Percentiles rank a stretch among this genome's conserved stretches.
These are phyloP conservation scores for Bombardia bombarda DNA, from an alignment of 495 filamentous ascomycete species.

Conservation along the genomic window DNA sequence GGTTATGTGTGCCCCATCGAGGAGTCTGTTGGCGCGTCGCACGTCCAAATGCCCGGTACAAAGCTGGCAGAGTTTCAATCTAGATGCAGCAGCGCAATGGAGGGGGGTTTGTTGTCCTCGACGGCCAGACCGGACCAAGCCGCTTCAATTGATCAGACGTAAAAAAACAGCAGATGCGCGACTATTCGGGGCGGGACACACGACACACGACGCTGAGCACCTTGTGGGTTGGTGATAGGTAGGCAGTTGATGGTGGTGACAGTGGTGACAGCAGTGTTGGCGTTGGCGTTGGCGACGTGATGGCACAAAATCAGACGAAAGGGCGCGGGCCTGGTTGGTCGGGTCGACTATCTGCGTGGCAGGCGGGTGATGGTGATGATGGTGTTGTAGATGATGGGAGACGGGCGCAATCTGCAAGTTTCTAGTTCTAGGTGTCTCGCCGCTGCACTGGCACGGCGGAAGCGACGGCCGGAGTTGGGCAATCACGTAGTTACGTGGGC, in stretches of 20 bases:
- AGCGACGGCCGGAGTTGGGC: constrained; percentile 10
- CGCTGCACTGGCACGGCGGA: constrained; percentile 9
- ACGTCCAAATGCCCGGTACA: constrained; percentile 6
- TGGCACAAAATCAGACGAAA: not conserved
- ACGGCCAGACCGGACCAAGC: not conserved
- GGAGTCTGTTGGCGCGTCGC: constrained; percentile 9
- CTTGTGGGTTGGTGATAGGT: not conserved
- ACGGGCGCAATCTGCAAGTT: not conserved
- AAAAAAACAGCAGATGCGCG: not conserved
- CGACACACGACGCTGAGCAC: too few relatives aligned
- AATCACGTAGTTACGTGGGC: constrained; percentile 8
- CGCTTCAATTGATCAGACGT: not conserved
- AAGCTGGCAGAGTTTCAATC: not conserved
- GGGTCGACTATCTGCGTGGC: not conserved
- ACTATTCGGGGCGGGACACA: not conserved
- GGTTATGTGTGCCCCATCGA: constrained; percentile 22
- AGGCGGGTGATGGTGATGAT: not conserved
- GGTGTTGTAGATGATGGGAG: constrained; percentile 1
- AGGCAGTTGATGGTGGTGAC: not conserved
- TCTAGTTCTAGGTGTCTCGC: too few relatives aligned
- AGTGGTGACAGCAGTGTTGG: not conserved
- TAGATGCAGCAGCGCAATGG: constrained; percentile 3
- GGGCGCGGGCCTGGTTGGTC: not conserved
- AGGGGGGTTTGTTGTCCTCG: not conserved
- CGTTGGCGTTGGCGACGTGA: not conserved